Evolutionary conservation across 371 early-diverging fungal genomes (phyloP), one percentile per base, ranked within the genome.

Genomic region (Quaeritorhiza haematococci): DNA sequence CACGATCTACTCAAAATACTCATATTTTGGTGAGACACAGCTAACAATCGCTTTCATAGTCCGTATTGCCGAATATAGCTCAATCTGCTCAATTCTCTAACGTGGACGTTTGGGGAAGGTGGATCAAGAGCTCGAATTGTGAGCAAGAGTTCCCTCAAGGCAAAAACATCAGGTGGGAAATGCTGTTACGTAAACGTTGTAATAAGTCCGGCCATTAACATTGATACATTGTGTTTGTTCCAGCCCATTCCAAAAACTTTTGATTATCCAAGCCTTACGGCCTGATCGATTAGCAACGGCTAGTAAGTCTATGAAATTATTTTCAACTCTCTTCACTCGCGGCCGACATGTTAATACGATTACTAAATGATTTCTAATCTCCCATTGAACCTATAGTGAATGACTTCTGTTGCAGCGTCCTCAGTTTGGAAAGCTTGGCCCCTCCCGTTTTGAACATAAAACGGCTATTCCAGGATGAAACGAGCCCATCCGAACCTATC

Each of bases 251-350:
- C 81, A 82, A 50, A 59, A 62, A 50, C 38, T 79, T 6, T 49
- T 82, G 13, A 30, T 82, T 27, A 63, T 75, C 3, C 75, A 78
- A 51, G 63, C 72, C 0, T 51, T 82, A 1, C 33, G 76, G 19
- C 80, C 80, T 2, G 82, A 82, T 46, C 34, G 74, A 21, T 58
- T 80, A 17, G 19, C 74, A 44, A 64, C 64, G 29, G 68, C 78
- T 0, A 68, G 78, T 74, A 67, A 59, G 72, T 57, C 33, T 21
- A 7, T 15, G 4, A 48, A 28, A 15, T 46, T 61, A 3, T 3
- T 21, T 44, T 2, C 24, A 19, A 27, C 17, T 49, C 10, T 55
- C 10, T 55, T 33, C 10, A 15, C 44, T 58, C 32, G 17, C 13
- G 10, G 32, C 27, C 15, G 24, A 21, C 27, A 21, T 47, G 15